Conservation (phyloP, 2,329 filamentous ascomycete genomes). For the Aspergillus fructus region DNA sequence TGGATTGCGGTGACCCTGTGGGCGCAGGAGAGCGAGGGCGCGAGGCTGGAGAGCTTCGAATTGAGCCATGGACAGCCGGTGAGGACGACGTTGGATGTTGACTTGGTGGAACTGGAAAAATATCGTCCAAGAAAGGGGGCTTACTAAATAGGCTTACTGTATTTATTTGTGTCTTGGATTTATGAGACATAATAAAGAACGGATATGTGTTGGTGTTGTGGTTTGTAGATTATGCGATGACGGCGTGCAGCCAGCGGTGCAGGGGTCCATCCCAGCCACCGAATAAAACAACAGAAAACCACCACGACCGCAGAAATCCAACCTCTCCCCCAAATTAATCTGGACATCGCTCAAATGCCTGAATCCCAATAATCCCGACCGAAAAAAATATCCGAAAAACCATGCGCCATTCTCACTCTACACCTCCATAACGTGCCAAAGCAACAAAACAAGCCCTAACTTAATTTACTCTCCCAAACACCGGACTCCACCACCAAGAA, state of each 20-base stretch:
- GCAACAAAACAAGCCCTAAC: neutral
- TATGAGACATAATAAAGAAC: neutral
- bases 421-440: neutral
- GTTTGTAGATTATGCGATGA: neutral
- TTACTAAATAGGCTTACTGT: slow-evolving; percentile 41
- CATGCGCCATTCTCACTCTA: neutral
- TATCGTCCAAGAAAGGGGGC: slow-evolving; percentile 51
- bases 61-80: slow-evolving; percentile 53
- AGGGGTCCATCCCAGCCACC: slow-evolving; percentile 15
- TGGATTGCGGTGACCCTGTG: slow-evolving; percentile 68
- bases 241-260: too few relatives aligned
- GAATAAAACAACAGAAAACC: slow-evolving; percentile 5
- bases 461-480: too few relatives aligned
- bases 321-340: neutral
- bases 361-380: neutral
- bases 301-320: neutral
- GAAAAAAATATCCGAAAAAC: neutral
- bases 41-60: slow-evolving; percentile 56
- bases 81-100: slow-evolving; percentile 51
- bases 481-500: neutral
- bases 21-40: slow-evolving; percentile 60
- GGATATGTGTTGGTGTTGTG: neutral
- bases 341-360: neutral
- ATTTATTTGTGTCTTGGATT: neutral
- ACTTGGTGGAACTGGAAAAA: slow-evolving; percentile 46